Evolutionary conservation across 768 basidiomycete species (phyloP).

Genomic region (Mrakia blollopis): DNA sequence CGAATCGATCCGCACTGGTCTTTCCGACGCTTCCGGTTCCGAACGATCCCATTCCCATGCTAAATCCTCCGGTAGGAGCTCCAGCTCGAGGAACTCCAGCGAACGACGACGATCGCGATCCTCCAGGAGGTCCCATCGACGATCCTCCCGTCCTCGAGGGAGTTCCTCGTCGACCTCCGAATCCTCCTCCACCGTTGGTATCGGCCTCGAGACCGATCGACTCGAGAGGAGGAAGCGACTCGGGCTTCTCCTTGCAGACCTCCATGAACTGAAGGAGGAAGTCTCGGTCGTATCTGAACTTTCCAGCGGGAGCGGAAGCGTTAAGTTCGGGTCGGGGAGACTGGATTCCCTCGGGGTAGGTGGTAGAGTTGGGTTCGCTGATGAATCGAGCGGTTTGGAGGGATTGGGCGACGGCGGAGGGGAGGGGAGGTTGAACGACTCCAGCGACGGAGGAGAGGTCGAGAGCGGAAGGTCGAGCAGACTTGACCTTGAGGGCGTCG

Average conservation of each 20-base stretch:
- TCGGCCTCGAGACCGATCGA: conserved; percentile 83
- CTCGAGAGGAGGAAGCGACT: conserved; percentile 78
- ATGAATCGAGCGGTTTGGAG: conserved; percentile 78
- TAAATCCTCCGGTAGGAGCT: conserved; percentile 18
- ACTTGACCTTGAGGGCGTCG: conserved; percentile 20
- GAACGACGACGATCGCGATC: conserved; percentile 19
- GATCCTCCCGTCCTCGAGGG: conserved; percentile 16
- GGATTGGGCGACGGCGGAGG: conserved; percentile 39
- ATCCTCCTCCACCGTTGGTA: conserved; percentile 44
- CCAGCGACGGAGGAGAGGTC: conserved; percentile 3
- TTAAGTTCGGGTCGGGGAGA: conserved; percentile 84
- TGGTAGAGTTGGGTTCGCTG: conserved; percentile 67
- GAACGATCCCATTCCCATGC: conserved; percentile 42
- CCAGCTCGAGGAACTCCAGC: conserved; percentile 12
- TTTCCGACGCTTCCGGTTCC: conserved; percentile 31
- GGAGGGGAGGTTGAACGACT: conserved; percentile 1
- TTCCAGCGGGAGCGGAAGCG: conserved; percentile 72
- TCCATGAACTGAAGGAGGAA: conserved; percentile 96
- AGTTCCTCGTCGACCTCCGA: conserved; percentile 19
- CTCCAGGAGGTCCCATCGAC: conserved; percentile 18
- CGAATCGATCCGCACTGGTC: conserved; percentile 31
- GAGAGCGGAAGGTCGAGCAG: not conserved
- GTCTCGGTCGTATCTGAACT: conserved; percentile 95
- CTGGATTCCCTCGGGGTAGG: conserved; percentile 75
- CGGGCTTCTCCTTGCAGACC: conserved; percentile 92